A percentile compares a stretch with the other conserved stretches of the same genome.
These are phyloP conservation scores for Boletellus emodensis DNA, from an alignment of 768 basidiomycete species.

Conservation along the genomic window DNA sequence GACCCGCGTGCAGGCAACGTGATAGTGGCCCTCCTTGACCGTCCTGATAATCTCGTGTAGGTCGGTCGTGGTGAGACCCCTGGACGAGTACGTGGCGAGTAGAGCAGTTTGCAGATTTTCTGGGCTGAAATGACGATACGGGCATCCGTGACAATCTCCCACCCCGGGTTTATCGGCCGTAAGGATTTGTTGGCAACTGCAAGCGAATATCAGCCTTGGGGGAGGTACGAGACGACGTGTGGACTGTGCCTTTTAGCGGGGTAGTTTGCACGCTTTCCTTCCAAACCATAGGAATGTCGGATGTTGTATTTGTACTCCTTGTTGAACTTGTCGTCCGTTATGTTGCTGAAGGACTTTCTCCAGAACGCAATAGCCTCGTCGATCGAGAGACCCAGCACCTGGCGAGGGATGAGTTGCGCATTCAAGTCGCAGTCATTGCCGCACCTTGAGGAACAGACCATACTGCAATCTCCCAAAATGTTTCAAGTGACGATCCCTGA, in stretches of 20 bases:
- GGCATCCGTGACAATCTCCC: conserved; percentile 79
- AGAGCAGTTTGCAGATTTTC: conserved; percentile 81
- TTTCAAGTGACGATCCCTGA: conserved; percentile 80
- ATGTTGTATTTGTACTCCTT: conserved; percentile 98
- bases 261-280: conserved; percentile 94
- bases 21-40: conserved; percentile 80
- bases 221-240: neutral
- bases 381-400: conserved; percentile 90
- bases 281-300: conserved; percentile 89
- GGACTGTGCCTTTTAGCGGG: conserved; percentile 74
- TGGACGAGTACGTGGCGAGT: conserved; percentile 58
- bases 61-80: conserved; percentile 63
- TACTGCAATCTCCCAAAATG: conserved; percentile 91
- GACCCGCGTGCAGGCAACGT: conserved; percentile 95
- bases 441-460: conserved; percentile 91
- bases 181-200: conserved; percentile 87
- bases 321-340: conserved; percentile 94
- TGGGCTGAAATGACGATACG: conserved; percentile 82
- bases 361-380: conserved; percentile 94
- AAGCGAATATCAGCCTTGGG: neutral
- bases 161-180: conserved; percentile 62
- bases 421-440: conserved; percentile 2
- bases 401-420: conserved; percentile 1
- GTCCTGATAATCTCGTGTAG: conserved; percentile 77
- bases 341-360: conserved; percentile 75